A percentile compares a stretch with the other conserved stretches of the same genome.
Conservation (phyloP, 495 filamentous ascomycete species). For the Talaromyces ruber region DNA sequence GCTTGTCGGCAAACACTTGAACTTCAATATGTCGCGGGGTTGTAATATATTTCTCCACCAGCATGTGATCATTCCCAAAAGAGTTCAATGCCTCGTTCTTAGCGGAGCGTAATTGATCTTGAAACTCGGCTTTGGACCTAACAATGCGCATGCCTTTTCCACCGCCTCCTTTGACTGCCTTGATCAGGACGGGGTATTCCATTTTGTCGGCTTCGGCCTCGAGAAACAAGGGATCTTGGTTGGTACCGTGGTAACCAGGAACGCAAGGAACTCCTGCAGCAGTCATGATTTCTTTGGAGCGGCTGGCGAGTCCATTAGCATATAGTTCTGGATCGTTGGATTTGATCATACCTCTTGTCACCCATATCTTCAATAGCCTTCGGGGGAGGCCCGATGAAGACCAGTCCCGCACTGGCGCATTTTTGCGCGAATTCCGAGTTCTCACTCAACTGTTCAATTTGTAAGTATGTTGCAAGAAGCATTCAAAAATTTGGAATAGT, state of each 20-base stretch:
- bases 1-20: constrained; percentile 89
- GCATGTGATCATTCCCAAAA: constrained; percentile 92
- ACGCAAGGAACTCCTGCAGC: constrained; percentile 90
- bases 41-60: constrained; percentile 94
- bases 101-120: constrained; percentile 72
- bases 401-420: constrained; percentile 82
- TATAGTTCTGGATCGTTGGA: neutral
- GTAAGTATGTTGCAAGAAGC: neutral
- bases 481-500: no score
- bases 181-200: constrained; percentile 87
- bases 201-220: constrained; percentile 69
- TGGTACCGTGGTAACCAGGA: constrained; percentile 85
- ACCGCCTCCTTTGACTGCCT: constrained; percentile 93
- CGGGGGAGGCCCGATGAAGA: constrained; percentile 91
- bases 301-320: constrained; percentile 25
- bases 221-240: constrained; percentile 69
- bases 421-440: constrained; percentile 85
- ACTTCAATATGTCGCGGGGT: constrained; percentile 96
- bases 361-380: constrained; percentile 96
- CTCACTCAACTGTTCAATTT: constrained; percentile 54
- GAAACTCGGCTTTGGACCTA: constrained; percentile 62
- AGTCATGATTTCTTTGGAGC: constrained; percentile 92
- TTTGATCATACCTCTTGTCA: constrained; percentile 63
- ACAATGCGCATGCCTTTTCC: constrained; percentile 99
- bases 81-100: constrained; percentile 84